Evolutionary conservation across 441 rosid genomes (phyloP), one percentile per base, ranked within the genome.

Genomic region (Geranium incanum): DNA sequence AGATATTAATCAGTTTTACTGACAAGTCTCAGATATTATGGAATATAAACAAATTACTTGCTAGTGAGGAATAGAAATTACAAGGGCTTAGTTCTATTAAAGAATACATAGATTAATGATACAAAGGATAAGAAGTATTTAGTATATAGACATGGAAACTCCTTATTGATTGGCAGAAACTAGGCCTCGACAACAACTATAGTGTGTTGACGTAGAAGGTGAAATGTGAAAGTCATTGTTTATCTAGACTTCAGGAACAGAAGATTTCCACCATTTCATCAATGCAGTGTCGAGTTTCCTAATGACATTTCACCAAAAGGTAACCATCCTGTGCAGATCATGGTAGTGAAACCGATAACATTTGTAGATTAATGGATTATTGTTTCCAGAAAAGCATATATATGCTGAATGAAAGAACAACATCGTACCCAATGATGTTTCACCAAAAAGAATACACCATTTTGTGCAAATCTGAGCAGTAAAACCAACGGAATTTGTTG

Each of bases 1-100:
- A 36, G 68, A 76, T 5, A 28, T n/a, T 4, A 41, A 66, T 67
- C 67, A 78, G 69, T 18, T 75, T 48, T 77, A 28, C 66, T 74
- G 18, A 43, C 74, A 77, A 72, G 76, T 73, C 68, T 36, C 6
- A 41, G 68, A 76, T 5, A 28, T 39, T 23, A 52, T 3, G 8
- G 66, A 62, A 60, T 2, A 60, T 19, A 13, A 11, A 62, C 66
- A 62, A 21, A 62, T 9, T 23, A 23, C 68, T 66, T 37, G 15
- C 18, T 50, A 3, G 4, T 50, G 15, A 50, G 59, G 59, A 50
- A 50, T 50, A 50, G 59, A 50, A 50, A 50, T n/a, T 6, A 50
- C 59, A n/a, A 13, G 59, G 0, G 18, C 59, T 3, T 5, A 50
- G 19, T 50, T 4, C 59, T 50, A n/a, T 6, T 13, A 50, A 50